phyloP scores from a whole-genome alignment of 805 yeast genomes.

The Kodamaea nitidulidarum region DNA sequence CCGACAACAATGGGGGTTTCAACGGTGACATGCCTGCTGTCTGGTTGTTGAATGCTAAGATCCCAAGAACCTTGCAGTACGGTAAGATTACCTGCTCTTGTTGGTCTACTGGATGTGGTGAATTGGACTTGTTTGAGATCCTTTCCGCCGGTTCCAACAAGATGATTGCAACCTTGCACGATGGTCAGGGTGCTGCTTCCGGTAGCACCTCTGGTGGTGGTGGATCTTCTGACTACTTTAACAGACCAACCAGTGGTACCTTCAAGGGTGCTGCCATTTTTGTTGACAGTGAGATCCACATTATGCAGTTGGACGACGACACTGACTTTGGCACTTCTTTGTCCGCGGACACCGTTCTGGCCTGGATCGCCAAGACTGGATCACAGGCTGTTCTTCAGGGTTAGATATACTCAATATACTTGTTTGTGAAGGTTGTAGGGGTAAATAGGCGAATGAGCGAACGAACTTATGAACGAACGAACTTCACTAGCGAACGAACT shows the following conservation, averaged over 20 bases:
- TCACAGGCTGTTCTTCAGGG: constrained; percentile 36
- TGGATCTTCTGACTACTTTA: constrained; percentile 82
- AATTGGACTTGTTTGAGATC: constrained; percentile 90
- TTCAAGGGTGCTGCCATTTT: constrained; percentile 91
- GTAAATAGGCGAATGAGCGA: too few species aligned
- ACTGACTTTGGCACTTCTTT: constrained; percentile 50
- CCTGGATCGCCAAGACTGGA: constrained; percentile 56
- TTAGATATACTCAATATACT: background rate
- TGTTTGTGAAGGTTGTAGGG: too few species aligned
- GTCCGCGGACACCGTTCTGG: constrained; percentile 47
- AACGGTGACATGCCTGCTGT: constrained; percentile 97
- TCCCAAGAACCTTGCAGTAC: constrained; percentile 95
- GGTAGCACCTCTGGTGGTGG: constrained; percentile 67
- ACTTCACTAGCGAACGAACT: too few species aligned
- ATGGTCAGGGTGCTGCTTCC: constrained; percentile 66
- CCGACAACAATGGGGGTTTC: constrained; percentile 47
- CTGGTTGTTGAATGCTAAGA: constrained; percentile 92
- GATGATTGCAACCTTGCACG: constrained; percentile 79
- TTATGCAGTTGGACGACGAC: constrained; percentile 55
- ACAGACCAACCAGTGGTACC: constrained; percentile 73
- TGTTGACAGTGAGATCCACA: constrained; percentile 49
- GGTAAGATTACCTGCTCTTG: constrained; percentile 85
- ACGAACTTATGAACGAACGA: too few species aligned
- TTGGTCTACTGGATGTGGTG: constrained; percentile 98
- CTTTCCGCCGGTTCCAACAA: constrained; percentile 70